Base-by-base conservation (phyloP, 1,284 basidiomycete genomes). In the Xerocomus nothofagi region DNA sequence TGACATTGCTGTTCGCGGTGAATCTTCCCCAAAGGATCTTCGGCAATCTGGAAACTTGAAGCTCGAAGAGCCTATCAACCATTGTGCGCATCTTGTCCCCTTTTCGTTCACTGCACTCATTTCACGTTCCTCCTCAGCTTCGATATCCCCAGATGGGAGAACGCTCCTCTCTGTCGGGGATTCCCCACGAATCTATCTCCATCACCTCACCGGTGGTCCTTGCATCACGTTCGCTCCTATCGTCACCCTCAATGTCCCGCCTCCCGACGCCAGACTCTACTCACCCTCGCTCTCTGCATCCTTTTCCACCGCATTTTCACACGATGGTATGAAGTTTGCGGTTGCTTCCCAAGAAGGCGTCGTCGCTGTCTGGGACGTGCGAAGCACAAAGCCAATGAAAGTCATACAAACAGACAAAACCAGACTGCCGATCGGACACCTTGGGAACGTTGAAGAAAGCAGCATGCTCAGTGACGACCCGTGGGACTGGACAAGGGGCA, bases 101-200 rank as follows among this genome's bases (percentile, higher is more conserved):
- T 47, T 50, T 44, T 43, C 17, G 70, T 69, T 42, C 44, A 44
- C 44, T 50, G 49, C 49, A 56, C 55, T 48, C 52, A 52, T 38
- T 48, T 42, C 39, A 51, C 44, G 9, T 44, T n/a, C 18, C 26
- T 41, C 24, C 40, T 15, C 57, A 93, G 84, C 87, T 24, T 88
- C 89, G 21, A 81, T 95, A 58, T 91, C 90, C 2, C 91, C 91
- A 0, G 89, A 93, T 61, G 89, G 89, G 1, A 80, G 84, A 29
- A 91, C 86, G 0, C 75, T 95, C 1, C 78, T 94, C 1, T 90
- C 88, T 0, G 91, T 93, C 0, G 92, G 93, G 9, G 92, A 95
- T 65, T 91, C 90, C 5, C 79, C 84, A 29, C 83, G 91, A 50
- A 82, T 93, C 9, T 87, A 85, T 62, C 78, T 93, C 15, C 85